Base-by-base conservation (phyloP, 1,284 basidiomycete species). In the Wolfiporia cocos region DNA sequence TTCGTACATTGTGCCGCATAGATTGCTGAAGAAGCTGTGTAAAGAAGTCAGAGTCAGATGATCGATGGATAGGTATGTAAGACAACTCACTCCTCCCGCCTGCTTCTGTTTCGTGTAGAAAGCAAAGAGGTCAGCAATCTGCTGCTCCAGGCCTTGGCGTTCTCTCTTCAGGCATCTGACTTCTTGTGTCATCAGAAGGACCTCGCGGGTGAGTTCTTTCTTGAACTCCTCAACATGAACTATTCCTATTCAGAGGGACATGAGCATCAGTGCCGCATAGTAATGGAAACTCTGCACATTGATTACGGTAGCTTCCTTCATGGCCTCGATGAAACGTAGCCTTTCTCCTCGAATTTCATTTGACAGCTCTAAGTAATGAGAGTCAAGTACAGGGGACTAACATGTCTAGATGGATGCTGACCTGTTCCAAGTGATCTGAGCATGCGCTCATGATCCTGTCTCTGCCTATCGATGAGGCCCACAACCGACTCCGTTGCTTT, bases 301-400 rank as follows among this genome's bases (percentile, higher is more conserved):
- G 56, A 92, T 86, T 1, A 78, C 78, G 0, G 90, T 92, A 1
- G 89, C 90, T 51, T 90, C 82, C 56, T 86, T 86, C 89, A 92
- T 93, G 14, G 89, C 86, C 52, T 93, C 90, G 9, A 92, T 84
- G 55, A 93, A 92, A 4, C 86, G 70, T 41, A 92, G 63, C 33
- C 88, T 69, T 63, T 92, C 88, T 5, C 88, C 88, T 39, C 82
- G 79, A 43, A 92, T 91, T 53, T 92, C 89, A 39, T 76, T 73
- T 1, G 81, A 81, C 7, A 92, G 70, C 57, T 90, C 89, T 87
- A 49, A n/a, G 5, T n/a, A 18, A 18, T 19, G 9, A 32, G 35
- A 38, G 24, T 24, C 4, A 17, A n/a, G 7, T 19, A 7, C 18
- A 30, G 23, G 28, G 24, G n/a, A 28, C 7, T 28, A 14, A 28